A percentile compares a stretch with the other conserved stretches of the same genome.
Evolutionary conservation across 306 rosid species (phyloP).

Genomic region (Vicia faba): DNA sequence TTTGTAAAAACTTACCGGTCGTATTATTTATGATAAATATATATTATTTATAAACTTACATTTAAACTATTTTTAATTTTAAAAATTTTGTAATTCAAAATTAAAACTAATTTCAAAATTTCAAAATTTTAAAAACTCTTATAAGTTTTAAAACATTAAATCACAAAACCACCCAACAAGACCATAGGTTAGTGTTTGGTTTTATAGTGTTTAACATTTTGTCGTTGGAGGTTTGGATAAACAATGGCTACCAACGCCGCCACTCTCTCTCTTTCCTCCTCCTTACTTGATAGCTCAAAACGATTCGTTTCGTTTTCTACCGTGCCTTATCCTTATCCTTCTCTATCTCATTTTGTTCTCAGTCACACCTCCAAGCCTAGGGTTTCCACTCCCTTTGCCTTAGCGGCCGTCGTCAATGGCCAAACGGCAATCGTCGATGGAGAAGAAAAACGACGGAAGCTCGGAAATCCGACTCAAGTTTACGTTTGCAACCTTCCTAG

Average conservation of each 20-base stretch:
- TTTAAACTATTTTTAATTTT: too few relatives aligned
- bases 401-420: conserved; percentile 39
- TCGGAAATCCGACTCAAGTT: conserved; percentile 48
- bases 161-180: too few relatives aligned
- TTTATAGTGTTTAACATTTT: too few relatives aligned
- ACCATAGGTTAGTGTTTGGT: too few relatives aligned
- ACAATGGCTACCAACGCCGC: conserved; percentile 1
- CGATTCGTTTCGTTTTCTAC: neutral
- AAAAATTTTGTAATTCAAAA: too few relatives aligned
- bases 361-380: too few relatives aligned
- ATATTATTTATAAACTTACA: too few relatives aligned
- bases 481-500: conserved; percentile 74
- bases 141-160: too few relatives aligned
- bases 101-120: too few relatives aligned
- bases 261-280: neutral
- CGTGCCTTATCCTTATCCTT: conserved; percentile 3
- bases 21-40: too few relatives aligned
- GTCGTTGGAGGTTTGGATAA: neutral
- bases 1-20: too few relatives aligned
- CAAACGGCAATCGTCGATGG: neutral
- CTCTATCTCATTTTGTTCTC: neutral
- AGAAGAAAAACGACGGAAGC: conserved; percentile 27
- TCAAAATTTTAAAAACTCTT: too few relatives aligned
- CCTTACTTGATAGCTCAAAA: neutral
- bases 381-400: neutral